Evolutionary conservation across 208 protist genomes (phyloP).

Genomic region (Acanthamoeba sp.): DNA sequence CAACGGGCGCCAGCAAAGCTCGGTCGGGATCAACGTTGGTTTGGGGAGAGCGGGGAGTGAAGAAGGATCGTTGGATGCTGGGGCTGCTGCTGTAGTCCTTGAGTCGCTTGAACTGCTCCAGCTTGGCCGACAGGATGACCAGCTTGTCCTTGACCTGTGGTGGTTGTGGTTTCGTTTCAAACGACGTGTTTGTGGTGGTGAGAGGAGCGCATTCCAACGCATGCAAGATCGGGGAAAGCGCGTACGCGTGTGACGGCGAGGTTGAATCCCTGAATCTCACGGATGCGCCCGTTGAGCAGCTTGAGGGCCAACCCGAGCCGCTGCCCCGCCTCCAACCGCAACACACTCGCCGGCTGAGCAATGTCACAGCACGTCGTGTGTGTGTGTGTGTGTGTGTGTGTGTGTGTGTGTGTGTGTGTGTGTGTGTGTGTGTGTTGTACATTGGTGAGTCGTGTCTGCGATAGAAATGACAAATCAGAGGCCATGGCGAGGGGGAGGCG

Average conservation of each 20-base stretch:
- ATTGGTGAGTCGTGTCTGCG: not conserved
- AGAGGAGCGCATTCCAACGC: not conserved
- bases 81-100: not conserved
- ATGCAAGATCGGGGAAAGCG: not conserved
- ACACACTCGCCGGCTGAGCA: not conserved
- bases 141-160: conserved; percentile 20
- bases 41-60: too few relatives aligned
- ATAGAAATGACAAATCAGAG: too few relatives aligned
- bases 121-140: not conserved
- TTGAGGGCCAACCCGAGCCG: not conserved
- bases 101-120: not conserved
- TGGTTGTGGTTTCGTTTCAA: not conserved
- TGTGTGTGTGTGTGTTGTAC: not conserved
- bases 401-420: conserved; percentile 30
- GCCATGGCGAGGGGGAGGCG: not conserved
- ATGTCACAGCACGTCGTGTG: conserved; percentile 17
- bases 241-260: conserved; percentile 19
- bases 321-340: not conserved
- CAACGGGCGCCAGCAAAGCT: too few relatives aligned
- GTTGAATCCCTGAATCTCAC: conserved; percentile 2
- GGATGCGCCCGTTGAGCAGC: not conserved
- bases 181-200: too few relatives aligned
- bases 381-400: conserved; percentile 66
- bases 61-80: too few relatives aligned
- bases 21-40: too few relatives aligned